Percentiles rank a stretch among this genome's conserved stretches.
phyloP scores from a whole-genome alignment of 805 yeast genomes.

The Cephaloascus albidus region DNA sequence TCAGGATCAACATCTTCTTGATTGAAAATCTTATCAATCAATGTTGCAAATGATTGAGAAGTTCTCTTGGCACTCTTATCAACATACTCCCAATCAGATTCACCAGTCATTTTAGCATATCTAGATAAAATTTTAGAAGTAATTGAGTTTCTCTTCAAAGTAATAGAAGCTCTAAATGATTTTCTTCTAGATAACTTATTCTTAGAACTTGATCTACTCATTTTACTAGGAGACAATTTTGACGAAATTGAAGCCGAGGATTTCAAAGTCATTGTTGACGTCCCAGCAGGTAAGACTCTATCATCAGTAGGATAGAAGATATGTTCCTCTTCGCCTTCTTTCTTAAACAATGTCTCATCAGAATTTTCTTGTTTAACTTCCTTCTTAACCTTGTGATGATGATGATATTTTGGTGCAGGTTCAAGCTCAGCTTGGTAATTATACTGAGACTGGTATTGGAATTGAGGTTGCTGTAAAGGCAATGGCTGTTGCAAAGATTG shows the following conservation, averaged over 20 bases:
- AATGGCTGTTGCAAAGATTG: too few relatives aligned
- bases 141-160: constrained; percentile 57
- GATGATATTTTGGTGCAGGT: too few relatives aligned
- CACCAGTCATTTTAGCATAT: constrained; percentile 60
- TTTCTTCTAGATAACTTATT: constrained; percentile 9
- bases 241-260: constrained; percentile 1
- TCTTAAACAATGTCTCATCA: neutral
- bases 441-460: constrained; percentile 1
- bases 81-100: constrained; percentile 58
- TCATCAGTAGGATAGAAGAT: neutral
- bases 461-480: constrained; percentile 1
- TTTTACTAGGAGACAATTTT: neutral
- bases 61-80: constrained; percentile 70
- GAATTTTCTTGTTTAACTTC: neutral
- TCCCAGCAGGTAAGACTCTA: neutral
- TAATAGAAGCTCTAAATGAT: constrained; percentile 28
- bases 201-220: neutral
- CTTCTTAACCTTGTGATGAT: too few relatives aligned
- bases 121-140: constrained; percentile 64
- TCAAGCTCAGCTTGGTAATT: constrained; percentile 2
- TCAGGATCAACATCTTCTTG: constrained; percentile 47
- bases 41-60: constrained; percentile 67
- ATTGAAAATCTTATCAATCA: constrained; percentile 69
- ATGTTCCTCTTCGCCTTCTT: neutral
- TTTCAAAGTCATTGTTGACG: constrained; percentile 2